Evolutionary conservation across 225 moss, liverwort and hornwort genomes (phyloP), one percentile per base, ranked within the genome.

Genomic region (Ulota crispa): DNA sequence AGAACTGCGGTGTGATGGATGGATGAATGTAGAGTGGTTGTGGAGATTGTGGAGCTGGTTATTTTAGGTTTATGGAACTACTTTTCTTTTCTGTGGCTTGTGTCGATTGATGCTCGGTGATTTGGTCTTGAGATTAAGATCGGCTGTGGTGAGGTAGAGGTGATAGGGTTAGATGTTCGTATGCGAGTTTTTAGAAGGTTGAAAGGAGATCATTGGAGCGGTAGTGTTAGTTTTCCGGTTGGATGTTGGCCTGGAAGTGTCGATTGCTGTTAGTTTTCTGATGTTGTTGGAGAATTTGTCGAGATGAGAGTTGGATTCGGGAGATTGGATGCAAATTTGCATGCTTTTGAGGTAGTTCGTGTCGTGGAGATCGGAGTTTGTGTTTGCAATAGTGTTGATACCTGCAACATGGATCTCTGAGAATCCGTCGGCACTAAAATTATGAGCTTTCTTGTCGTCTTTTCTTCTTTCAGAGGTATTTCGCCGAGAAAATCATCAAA

Each of bases 391-490:
- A 64, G 50, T 24, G 45, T 45, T 20, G 18, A 11, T 30, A 39
- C 28, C 12, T 60, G 7, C 5, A 37, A 63, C 21, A 16, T 9
- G 43, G 78, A 83, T 83, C 83, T 12, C 55, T 4, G 55, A 57
- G 15, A 77, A 28, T 64, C 21, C 72, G 55, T n/a, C 67, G 39
- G 68, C 43, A 36, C 23, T 50, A 62, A 62, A 74, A 84, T 84
- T 74, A 60, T 27, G 23, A 20, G 28, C 56, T 72, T 70, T 13
- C 16, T 52, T 8, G 34, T 75, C 26, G 47, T 6, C 76, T 66
- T 45, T 10, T 5, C n/a, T 64, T 41, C 7, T 60, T 45, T 43
- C 13, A 36, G 64, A n/a, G 8, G 28, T 34, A 32, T 73, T 50
- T 82, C 2, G 26, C 20, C 20, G 23, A 76, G 45, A 45, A 41